A percentile compares a stretch with the other conserved stretches of the same genome.
These are phyloP conservation scores for Mucor circinelloides DNA, from an alignment of 371 early-diverging fungal genomes.

Conservation along the genomic window DNA sequence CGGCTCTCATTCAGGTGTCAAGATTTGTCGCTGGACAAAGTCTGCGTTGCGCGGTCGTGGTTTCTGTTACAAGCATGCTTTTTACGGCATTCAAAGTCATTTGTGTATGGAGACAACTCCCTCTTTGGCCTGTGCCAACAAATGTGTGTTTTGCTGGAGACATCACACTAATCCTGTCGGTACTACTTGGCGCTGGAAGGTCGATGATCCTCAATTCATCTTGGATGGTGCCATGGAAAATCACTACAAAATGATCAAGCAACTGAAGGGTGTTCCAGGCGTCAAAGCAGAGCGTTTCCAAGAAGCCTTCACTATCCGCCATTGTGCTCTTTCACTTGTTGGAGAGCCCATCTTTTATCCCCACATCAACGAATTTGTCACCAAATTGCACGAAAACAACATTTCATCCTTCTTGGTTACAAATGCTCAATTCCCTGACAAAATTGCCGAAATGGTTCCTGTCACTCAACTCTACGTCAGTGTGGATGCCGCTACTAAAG, in stretches of 20 bases:
- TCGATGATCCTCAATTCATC: conserved; percentile 74
- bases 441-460: conserved; percentile 66
- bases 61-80: conserved; percentile 81
- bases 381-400: conserved; percentile 65
- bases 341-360: conserved; percentile 88
- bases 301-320: conserved; percentile 71
- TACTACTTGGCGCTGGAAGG: conserved; percentile 78
- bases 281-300: conserved; percentile 76
- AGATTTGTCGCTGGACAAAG: conserved; percentile 86
- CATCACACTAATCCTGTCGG: conserved; percentile 85
- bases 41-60: conserved; percentile 77
- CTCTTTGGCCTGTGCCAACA: conserved; percentile 81
- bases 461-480: conserved; percentile 83
- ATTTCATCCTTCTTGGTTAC: conserved; percentile 84
- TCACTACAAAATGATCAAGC: conserved; percentile 81
- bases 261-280: conserved; percentile 80
- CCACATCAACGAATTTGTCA: conserved; percentile 81
- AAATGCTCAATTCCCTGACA: conserved; percentile 83
- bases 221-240: conserved; percentile 76
- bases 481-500: conserved; percentile 82
- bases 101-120: conserved; percentile 76
- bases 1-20: conserved; percentile 80
- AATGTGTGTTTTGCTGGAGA: conserved; percentile 85
- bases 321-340: conserved; percentile 75
- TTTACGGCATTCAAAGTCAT: conserved; percentile 72